These are phyloP conservation scores for Calycina herbarum DNA, from an alignment of 2,329 filamentous ascomycete genomes.

Conservation along the genomic window DNA sequence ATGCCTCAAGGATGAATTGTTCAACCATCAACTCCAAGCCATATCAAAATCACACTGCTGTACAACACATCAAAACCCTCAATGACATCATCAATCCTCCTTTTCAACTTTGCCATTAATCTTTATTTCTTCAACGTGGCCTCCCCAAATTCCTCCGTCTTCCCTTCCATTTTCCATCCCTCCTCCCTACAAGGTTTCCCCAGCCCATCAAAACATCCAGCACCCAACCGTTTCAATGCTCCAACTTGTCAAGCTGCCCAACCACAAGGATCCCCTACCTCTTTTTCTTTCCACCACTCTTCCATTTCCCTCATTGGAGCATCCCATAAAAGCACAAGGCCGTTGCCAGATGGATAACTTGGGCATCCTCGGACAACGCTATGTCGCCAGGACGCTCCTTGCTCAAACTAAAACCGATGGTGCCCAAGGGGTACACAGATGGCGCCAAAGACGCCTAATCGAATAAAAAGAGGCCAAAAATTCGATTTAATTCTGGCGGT, in stretches of 20 bases:
- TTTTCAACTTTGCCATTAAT: not conserved
- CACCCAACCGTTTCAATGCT: no score
- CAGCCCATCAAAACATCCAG: no score
- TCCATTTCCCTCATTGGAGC: no score
- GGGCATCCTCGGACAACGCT: not conserved
- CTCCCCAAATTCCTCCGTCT: not conserved
- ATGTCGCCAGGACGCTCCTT: not conserved
- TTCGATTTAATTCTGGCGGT: not conserved
- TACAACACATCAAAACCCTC: conserved; percentile 9
- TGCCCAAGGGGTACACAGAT: not conserved
- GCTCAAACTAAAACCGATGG: not conserved
- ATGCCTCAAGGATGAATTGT: not conserved
- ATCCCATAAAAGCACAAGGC: no score
- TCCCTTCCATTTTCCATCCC: no score
- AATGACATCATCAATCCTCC: conserved; percentile 9
- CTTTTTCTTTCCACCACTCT: no score
- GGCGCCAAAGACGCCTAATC: not conserved
- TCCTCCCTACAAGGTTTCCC: no score
- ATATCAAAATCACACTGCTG: not conserved
- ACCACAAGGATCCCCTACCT: no score
- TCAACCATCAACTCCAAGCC: not conserved
- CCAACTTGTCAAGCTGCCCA: no score
- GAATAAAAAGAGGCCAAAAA: not conserved
- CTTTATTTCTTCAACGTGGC: not conserved
- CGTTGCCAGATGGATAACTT: no score